Evolutionary conservation across 148 eudicot species (phyloP), one percentile per base, ranked within the genome.

Genomic region (Hydrangea macrophylla): DNA sequence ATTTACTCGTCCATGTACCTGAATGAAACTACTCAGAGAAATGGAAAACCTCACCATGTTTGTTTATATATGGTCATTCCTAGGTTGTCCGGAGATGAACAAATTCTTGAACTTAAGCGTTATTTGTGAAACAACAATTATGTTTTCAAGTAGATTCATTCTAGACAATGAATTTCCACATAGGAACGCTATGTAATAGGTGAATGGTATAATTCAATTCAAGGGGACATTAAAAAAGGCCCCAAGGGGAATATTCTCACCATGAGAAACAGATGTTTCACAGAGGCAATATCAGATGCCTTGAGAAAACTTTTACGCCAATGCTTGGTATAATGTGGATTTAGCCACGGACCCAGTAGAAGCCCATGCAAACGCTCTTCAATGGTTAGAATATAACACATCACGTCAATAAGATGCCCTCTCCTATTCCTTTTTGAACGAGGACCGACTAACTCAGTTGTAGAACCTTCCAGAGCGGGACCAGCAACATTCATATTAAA

Each of bases 291-390:
- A 71, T 83, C 86, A 72, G 84, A 74, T 63, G 82, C 87, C 73
- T 78, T 70, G 20, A 76, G 74, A 69, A 87, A 74, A 77, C 60
- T 80, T 66, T 76, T 79, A 68, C 84, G 89, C 88, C 90, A 94
- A 73, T 75, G 63, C 71, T 84, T 76, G 62, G 86, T 65, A 59
- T 85, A 83, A 32, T 83, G 80, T 75, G 96, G 89, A 75, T 82
- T 82, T 68, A 85, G 74, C 90, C 90, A 94, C 24, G 99, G 99
- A 68, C 99, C 97, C 73, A 80, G 64, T 33, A 94, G 88, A 76
- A 94, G 87, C 60, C 97, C 99, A 32, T 81, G 91, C 76, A 94
- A 75, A 64, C 96, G 96, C 39, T 85, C 83, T 79, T 94, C 99
- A 73, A 84, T 78, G 83, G 68, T 70, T 32, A 94, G 80, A 50